Evolutionary conservation across 2,329 filamentous ascomycete species (phyloP), one percentile per base, ranked within the genome.

Genomic region (Ceratocystis cubensis): DNA sequence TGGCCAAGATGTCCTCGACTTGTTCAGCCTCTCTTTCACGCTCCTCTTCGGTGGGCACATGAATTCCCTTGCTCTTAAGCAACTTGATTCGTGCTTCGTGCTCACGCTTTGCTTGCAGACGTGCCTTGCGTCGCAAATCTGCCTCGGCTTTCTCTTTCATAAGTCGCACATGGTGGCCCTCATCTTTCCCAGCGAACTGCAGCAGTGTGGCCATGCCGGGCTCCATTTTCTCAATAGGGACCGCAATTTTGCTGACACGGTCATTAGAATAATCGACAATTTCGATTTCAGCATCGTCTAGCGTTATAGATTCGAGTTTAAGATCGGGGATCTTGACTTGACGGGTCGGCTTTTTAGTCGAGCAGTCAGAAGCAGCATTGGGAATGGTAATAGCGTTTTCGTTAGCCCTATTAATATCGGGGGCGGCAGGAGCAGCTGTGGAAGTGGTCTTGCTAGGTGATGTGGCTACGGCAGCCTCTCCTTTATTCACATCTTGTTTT

Each of bases 1-100:
- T 91, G 61, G 93, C 88, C 30, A 97, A 84, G 68, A 97, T 82
- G 72, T 96, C 88, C 71, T 97, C 94, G 13, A 96, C 85, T 68
- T 92, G 85, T 67, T 88, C 85, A 74, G 91, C 84, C 73, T 96
- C 88, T 44, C 84, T 84, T 72, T 92, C 88, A 22, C 89, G 85
- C 74, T 99, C 92, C 75, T 96, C 93, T 1, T 87, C 84, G 0
- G 89, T 96, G 74, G 92, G 88, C 20, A 97, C 80, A 28, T 88
- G 78, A 30, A 96, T 82, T 6, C 94, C 94, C 75, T 88, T 91
- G 10, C 88, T 86, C 72, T 84, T 85, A 50, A 99, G 81, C 70
- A 86, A 82, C 66, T 90, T 85, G 22, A 97, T 81, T 66, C 87
- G 87, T 70, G 89, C 86, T 68, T 89, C 84, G 65, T 90, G 86